These are phyloP conservation scores for Sclerotinia trifoliorum DNA, from an alignment of 2,329 filamentous ascomycete genomes.

Conservation along the genomic window DNA sequence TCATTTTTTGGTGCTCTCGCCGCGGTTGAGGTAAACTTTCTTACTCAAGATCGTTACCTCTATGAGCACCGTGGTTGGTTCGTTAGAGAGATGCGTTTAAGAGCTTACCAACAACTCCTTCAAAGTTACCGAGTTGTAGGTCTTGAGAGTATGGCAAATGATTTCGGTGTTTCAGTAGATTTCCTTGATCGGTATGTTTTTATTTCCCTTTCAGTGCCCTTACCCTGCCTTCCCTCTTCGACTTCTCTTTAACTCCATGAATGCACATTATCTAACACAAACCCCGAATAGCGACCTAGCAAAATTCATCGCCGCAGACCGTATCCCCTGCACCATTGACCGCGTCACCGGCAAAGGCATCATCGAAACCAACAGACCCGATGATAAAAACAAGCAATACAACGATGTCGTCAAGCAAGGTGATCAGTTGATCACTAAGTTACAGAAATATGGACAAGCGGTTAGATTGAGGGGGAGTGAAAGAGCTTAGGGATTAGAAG, in stretches of 20 bases:
- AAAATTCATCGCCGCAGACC: constrained; percentile 92
- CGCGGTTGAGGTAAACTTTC: constrained; percentile 87
- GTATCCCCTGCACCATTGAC: constrained; percentile 96
- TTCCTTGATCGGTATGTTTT: constrained; percentile 82
- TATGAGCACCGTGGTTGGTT: constrained; percentile 97
- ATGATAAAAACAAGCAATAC: constrained; percentile 99
- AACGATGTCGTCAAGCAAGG: constrained; percentile 96
- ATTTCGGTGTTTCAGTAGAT: constrained; percentile 95
- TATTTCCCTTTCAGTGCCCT: constrained; percentile 14
- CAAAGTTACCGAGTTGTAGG: constrained; percentile 97
- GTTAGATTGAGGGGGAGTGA: constrained; percentile 93
- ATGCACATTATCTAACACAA: constrained; percentile 1
- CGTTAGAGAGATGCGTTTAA: constrained; percentile 95
- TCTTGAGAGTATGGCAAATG: constrained; percentile 93
- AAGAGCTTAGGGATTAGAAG: constrained; percentile 52
- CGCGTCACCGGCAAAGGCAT: constrained; percentile 93
- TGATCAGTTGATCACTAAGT: constrained; percentile 95
- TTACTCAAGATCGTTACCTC: constrained; percentile 91
- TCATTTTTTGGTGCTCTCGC: constrained; percentile 89
- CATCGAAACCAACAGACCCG: constrained; percentile 95
- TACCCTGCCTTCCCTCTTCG: not conserved
- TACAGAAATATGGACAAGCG: constrained; percentile 98
- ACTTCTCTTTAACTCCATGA: not conserved
- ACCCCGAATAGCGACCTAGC: constrained; percentile 72
- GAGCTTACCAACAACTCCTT: constrained; percentile 93